Evolutionary conservation across 2,329 filamentous ascomycete genomes (phyloP).

Genomic region (Trichoderma afroharzianum): DNA sequence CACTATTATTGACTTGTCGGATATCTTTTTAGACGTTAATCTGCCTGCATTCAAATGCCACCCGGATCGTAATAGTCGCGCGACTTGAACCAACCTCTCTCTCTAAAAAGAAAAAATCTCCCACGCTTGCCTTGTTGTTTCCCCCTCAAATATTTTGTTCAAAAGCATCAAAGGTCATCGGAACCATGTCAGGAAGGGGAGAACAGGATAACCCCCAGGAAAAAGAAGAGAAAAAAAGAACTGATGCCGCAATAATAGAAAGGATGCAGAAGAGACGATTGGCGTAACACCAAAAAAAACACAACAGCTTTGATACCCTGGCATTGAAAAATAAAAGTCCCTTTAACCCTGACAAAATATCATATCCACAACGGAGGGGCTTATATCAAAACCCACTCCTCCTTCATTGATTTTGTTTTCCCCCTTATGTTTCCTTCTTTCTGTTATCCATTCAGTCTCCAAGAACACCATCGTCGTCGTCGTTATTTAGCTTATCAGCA

Average conservation of each 20-base stretch:
- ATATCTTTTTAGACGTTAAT: not conserved
- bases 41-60: not conserved
- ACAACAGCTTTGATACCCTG: conserved; percentile 6
- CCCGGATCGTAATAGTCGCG: not conserved
- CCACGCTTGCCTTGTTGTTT: not conserved
- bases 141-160: not conserved
- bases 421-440: not conserved
- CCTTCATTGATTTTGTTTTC: conserved; percentile 15
- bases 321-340: not conserved
- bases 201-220: not conserved
- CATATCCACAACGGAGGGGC: not conserved
- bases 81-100: not conserved
- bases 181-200: not conserved
- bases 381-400: not conserved
- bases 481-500: conserved; percentile 31
- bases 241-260: not conserved
- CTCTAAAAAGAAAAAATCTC: not conserved
- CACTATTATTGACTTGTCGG: not conserved
- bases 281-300: not conserved
- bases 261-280: not conserved
- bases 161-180: not conserved
- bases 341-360: not conserved
- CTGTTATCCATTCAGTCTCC: conserved; percentile 38
- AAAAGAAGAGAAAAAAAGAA: not conserved
- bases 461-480: conserved; percentile 43